phyloP scores from a whole-genome alignment of 169 alveolate species.

The Cryptosporidium tyzzeri region DNA sequence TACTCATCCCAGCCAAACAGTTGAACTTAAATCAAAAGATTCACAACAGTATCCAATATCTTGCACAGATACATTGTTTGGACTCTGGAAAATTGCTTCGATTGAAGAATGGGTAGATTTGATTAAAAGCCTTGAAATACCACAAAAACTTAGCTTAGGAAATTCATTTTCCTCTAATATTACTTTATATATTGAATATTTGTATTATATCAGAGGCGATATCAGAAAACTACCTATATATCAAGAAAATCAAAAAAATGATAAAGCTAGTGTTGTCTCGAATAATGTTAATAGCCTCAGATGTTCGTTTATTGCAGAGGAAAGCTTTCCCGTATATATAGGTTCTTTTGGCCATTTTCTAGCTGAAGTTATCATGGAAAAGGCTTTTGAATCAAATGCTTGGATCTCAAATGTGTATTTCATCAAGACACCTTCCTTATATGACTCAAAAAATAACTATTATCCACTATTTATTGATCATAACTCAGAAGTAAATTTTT shows the following conservation, averaged over 20 bases:
- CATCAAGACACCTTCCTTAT: slow-evolving; percentile 15
- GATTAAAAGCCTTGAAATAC: neutral
- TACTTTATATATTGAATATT: slow-evolving; percentile 8
- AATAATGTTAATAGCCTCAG: neutral
- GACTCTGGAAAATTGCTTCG: slow-evolving; percentile 38
- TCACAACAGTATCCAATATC: neutral
- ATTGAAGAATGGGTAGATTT: slow-evolving; percentile 63
- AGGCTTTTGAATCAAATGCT: slow-evolving; percentile 7
- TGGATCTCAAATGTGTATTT: slow-evolving; percentile 8
- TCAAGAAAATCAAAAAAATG: neutral
- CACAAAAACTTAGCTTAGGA: neutral
- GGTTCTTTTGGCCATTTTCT: slow-evolving; percentile 43
- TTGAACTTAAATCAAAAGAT: slow-evolving; percentile 4
- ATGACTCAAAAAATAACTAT: neutral
- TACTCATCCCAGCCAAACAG: slow-evolving; percentile 56
- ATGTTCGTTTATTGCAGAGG: neutral
- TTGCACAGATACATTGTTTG: neutral
- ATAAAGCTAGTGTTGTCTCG: neutral
- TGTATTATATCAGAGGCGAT: neutral
- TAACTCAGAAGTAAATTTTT: neutral
- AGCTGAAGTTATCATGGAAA: slow-evolving; percentile 31
- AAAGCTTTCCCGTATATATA: neutral
- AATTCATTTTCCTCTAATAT: neutral
- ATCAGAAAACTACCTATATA: neutral
- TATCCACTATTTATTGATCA: slow-evolving; percentile 21